Evolutionary conservation across 352 stramenopile genomes (phyloP).

Genomic region (Paralagenidium karlingii): DNA sequence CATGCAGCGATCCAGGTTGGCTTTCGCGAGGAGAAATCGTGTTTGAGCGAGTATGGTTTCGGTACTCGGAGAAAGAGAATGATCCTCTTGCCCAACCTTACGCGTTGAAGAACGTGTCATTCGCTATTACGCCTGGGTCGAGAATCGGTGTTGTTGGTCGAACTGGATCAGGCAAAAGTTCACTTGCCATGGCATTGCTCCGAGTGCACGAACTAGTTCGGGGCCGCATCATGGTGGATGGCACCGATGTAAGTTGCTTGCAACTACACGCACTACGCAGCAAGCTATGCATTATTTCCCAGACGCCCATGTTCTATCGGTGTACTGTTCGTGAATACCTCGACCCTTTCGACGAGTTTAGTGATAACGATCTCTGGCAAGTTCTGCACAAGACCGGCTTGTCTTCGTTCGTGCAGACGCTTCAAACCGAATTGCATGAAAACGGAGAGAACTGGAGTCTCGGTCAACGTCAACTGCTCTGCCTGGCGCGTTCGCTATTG

Average conservation of each 20-base stretch:
- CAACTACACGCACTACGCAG: slow-evolving; percentile 42
- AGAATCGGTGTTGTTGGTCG: slow-evolving; percentile 10
- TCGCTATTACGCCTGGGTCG: slow-evolving; percentile 10
- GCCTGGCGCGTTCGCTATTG: slow-evolving; percentile 68
- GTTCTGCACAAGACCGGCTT: slow-evolving; percentile 8
- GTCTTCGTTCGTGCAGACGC: neutral
- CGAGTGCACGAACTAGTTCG: slow-evolving; percentile 29
- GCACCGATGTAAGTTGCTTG: slow-evolving; percentile 48
- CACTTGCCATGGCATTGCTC: slow-evolving; percentile 10
- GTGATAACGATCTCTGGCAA: slow-evolving; percentile 16
- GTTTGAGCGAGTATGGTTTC: slow-evolving; percentile 72
- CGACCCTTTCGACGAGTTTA: slow-evolving; percentile 51
- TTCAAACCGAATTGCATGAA: too few species aligned
- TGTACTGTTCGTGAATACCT: slow-evolving; percentile 82
- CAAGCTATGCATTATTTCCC: slow-evolving; percentile 41
- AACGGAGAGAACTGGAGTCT: slow-evolving; percentile 34
- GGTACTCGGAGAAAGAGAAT: too few species aligned
- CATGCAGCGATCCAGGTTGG: too few species aligned
- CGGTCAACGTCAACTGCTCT: slow-evolving; percentile 63
- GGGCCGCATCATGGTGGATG: slow-evolving; percentile 68
- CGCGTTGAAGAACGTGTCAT: slow-evolving; percentile 16
- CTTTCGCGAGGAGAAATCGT: slow-evolving; percentile 38
- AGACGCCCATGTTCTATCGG: slow-evolving; percentile 50
- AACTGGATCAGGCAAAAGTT: slow-evolving; percentile 11
- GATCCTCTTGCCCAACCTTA: too few species aligned